Evolutionary conservation across 108 stramenopile species (phyloP).

Genomic region (Nitzschia sp.): DNA sequence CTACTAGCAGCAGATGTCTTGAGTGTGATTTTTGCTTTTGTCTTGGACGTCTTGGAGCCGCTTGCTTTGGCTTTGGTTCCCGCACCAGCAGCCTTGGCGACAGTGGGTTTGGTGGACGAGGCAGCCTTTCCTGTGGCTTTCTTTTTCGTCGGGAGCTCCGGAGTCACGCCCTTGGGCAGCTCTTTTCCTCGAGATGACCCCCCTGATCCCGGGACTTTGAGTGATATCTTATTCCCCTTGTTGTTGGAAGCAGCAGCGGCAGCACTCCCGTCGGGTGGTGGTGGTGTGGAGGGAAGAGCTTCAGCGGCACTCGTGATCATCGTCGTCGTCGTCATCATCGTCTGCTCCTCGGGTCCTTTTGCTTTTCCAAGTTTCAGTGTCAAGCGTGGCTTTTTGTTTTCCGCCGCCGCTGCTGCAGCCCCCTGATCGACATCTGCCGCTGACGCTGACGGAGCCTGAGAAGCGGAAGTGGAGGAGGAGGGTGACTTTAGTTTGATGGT

Average conservation of each 20-base stretch:
- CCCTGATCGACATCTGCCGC: too few relatives aligned
- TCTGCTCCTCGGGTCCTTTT: neutral
- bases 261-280: neutral
- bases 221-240: slow-evolving; percentile 46
- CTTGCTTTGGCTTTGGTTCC: slow-evolving; percentile 14
- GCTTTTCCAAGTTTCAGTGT: slow-evolving; percentile 28
- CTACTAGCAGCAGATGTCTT: slow-evolving; percentile 9
- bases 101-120: slow-evolving; percentile 16
- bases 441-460: too few relatives aligned
- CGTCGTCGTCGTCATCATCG: too few relatives aligned
- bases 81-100: slow-evolving; percentile 14
- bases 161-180: slow-evolving; percentile 46
- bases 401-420: slow-evolving; percentile 7
- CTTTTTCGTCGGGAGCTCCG: neutral
- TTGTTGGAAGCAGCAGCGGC: slow-evolving; percentile 3
- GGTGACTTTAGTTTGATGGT: slow-evolving; percentile 15
- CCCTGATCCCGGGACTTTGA: slow-evolving; percentile 34
- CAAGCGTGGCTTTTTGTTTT: slow-evolving; percentile 38
- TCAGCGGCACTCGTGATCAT: too few relatives aligned
- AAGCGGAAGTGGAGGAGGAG: too few relatives aligned
- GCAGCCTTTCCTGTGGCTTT: slow-evolving; percentile 17
- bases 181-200: slow-evolving; percentile 51
- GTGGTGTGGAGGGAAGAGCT: too few relatives aligned
- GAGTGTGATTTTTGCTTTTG: slow-evolving; percentile 18
- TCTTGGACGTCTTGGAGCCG: slow-evolving; percentile 27